Percentiles rank a stretch among this genome's conserved stretches.
phyloP scores from a whole-genome alignment of 2,329 filamentous ascomycete genomes.

The Bipolaris zeicola region DNA sequence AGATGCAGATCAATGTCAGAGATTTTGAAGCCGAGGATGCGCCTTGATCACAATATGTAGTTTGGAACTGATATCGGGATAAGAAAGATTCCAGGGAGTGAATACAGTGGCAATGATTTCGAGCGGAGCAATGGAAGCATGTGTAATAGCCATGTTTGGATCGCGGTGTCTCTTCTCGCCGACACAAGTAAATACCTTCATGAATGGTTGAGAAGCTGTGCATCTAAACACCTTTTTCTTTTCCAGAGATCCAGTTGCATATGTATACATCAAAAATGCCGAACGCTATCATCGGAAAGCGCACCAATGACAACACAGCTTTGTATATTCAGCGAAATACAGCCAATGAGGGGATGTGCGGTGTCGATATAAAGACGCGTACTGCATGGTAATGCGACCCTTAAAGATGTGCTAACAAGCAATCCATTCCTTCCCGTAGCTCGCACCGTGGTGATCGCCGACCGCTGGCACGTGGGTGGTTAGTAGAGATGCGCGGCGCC shows the following conservation, averaged over 20 bases:
- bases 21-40: background rate
- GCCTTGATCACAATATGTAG: background rate
- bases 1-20: background rate
- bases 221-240: background rate
- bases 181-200: background rate
- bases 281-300: background rate
- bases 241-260: background rate
- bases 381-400: background rate
- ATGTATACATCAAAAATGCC: background rate
- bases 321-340: background rate
- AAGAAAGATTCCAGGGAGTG: too few relatives aligned
- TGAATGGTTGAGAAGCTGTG: background rate
- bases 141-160: background rate
- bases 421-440: background rate
- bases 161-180: background rate
- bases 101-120: background rate
- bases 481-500: slow-evolving; percentile 5
- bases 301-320: background rate
- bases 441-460: slow-evolving; percentile 4
- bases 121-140: background rate
- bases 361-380: background rate
- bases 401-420: background rate
- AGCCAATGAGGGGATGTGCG: background rate
- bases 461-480: background rate
- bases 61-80: background rate